Base-by-base conservation (phyloP, 495 filamentous ascomycete genomes). In the Extremus antarcticus region DNA sequence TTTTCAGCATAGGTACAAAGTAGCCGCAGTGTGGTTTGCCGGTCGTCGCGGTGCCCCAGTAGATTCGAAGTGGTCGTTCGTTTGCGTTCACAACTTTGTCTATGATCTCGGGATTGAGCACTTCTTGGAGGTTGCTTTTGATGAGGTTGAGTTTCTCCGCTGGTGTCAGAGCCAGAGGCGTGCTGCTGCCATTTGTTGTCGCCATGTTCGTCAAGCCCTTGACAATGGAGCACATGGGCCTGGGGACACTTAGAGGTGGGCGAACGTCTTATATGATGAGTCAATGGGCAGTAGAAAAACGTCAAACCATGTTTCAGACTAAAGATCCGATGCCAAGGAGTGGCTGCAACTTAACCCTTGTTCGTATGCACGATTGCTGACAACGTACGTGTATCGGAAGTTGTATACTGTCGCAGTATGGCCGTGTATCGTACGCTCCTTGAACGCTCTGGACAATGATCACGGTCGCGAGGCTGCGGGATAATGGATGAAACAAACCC, bases 21-120 rank as follows among this genome's bases (percentile, higher is more conserved):
- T 96, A 96, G 40, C 88, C 86, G 60, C 76, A 81, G 60, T 94
- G 88, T 13, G 87, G 88, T 58, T 78, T 71, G 0, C 89, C 90
- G 2, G 85, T 90, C 3, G 88, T 88, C 20, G 87, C 87, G 13
- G 87, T 92, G 48, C 85, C 90, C 88, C 87, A 95, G 79, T 96
- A 96, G 63, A 95, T 78, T 43, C 76, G 77, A 16, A 85, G 77
- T 23, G 82, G 78, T 11, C 82, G 74, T n/a, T 84, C 78, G 66
- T 92, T 76, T 11, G 80, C 79, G 29, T 82, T 66, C 48, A 96
- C 70, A 50, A 84, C 73, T 54, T 79, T 73, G 65, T 92, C 84
- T 55, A 97, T 85, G 48, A 96, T 82, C 63, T 95, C 88, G 21
- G 80, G 81, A 60, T 90, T 89, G 47, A 98, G 78, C 32, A 91